Evolutionary conservation across 108 stramenopile species (phyloP).

Genomic region (Cyclotella sp.): DNA sequence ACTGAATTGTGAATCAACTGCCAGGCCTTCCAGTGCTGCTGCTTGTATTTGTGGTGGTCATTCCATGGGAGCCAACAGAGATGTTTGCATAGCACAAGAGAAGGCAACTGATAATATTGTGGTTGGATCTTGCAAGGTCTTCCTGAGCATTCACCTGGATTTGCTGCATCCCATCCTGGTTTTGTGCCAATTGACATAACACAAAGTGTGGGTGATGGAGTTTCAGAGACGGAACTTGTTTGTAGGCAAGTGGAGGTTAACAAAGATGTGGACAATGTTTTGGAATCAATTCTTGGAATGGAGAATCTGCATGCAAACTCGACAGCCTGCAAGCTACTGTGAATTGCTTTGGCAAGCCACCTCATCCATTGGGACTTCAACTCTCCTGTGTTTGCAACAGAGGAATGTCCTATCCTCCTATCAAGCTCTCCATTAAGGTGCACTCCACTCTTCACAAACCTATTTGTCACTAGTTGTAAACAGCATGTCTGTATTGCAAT

Average conservation of each 20-base stretch:
- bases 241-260: background rate
- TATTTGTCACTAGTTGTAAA: background rate
- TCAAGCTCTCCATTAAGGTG: background rate
- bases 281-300: background rate
- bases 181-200: conserved; percentile 16
- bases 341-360: conserved; percentile 17
- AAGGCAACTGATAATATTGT: conserved; percentile 20
- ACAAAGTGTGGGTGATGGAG: conserved; percentile 8
- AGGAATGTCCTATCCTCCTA: background rate
- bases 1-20: conserved; percentile 13
- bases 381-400: background rate
- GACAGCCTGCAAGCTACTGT: background rate
- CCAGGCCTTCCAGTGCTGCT: conserved; percentile 8
- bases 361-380: background rate
- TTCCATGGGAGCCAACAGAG: conserved; percentile 7
- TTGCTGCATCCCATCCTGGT: conserved; percentile 23
- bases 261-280: background rate
- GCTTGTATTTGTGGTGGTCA: conserved; percentile 22
- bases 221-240: background rate
- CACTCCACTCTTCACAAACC: conserved; percentile 10
- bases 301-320: conserved; percentile 4
- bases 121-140: conserved; percentile 20
- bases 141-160: conserved; percentile 8
- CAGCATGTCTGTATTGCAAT: conserved; percentile 11
- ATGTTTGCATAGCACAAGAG: conserved; percentile 16